These are phyloP conservation scores for Urtica urens DNA, from an alignment of 306 rosid species.

Conservation along the genomic window DNA sequence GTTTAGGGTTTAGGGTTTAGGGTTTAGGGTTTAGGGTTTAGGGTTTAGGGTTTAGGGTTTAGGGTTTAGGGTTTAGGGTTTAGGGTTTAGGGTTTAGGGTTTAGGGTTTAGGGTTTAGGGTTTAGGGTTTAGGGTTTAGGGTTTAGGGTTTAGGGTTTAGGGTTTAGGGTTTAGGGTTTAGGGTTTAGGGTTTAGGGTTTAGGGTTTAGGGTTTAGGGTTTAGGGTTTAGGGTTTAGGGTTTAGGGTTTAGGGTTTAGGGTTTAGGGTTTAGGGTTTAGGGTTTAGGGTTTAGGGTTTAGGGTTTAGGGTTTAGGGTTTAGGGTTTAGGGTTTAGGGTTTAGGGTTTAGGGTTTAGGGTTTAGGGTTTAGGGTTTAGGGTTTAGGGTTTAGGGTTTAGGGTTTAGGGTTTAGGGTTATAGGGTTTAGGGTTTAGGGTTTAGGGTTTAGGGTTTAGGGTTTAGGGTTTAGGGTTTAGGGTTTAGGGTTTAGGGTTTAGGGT, in stretches of 20 bases:
- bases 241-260: constrained; percentile 14
- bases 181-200: constrained; percentile 14
- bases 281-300: constrained; percentile 4
- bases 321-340: constrained; percentile 12
- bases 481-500: constrained; percentile 13
- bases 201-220: constrained; percentile 15
- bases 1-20: constrained; percentile 11
- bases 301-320: constrained; percentile 1
- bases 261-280: constrained; percentile 9
- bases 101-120: constrained; percentile 8
- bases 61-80: too few relatives aligned
- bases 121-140: constrained; percentile 14
- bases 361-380: constrained; percentile 10
- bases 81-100: too few relatives aligned
- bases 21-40: constrained; percentile 9
- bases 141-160: constrained; percentile 8
- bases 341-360: constrained; percentile 15
- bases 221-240: constrained; percentile 10
- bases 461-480: constrained; percentile 16
- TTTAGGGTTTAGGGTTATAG: constrained; percentile 3
- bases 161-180: constrained; percentile 11
- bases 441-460: constrained; percentile 18
- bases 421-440: constrained; percentile 17
- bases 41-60: constrained; percentile 12
- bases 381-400: constrained; percentile 12